phyloP scores from a whole-genome alignment of 2,329 filamentous ascomycete species.

The Exophiala mesophila region DNA sequence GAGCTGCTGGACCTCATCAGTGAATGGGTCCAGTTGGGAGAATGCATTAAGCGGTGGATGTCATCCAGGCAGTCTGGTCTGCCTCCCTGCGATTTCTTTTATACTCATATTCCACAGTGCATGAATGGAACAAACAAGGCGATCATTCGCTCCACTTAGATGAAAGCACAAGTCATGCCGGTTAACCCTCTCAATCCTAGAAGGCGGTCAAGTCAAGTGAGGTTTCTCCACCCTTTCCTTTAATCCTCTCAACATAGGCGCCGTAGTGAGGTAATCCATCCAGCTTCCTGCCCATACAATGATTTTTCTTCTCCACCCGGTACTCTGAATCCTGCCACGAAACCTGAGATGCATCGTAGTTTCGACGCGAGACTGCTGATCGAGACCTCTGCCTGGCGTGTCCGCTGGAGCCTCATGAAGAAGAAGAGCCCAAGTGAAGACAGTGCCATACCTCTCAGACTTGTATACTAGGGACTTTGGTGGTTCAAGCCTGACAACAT shows the following conservation, averaged over 20 bases:
- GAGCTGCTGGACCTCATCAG: conserved; percentile 35
- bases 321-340: background rate
- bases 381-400: background rate
- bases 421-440: background rate
- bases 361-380: background rate
- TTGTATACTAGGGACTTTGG: background rate
- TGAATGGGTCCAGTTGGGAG: background rate
- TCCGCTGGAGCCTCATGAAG: background rate
- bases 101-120: no score
- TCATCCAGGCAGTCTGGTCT: no score
- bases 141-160: no score
- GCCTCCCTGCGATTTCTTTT: no score
- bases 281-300: background rate
- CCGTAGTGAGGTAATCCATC: background rate
- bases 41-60: no score
- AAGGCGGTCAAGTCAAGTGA: no score
- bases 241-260: background rate
- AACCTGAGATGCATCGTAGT: background rate
- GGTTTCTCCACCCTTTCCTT: no score
- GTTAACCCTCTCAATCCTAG: no score
- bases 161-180: no score
- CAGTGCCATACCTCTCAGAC: background rate
- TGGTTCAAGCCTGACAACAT: background rate
- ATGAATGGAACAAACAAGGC: no score
- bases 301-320: background rate